A percentile compares a stretch with the other conserved stretches of the same genome.
Evolutionary conservation across 73 alveolate genomes (phyloP).

Genomic region (Durusdinium trenchii): DNA sequence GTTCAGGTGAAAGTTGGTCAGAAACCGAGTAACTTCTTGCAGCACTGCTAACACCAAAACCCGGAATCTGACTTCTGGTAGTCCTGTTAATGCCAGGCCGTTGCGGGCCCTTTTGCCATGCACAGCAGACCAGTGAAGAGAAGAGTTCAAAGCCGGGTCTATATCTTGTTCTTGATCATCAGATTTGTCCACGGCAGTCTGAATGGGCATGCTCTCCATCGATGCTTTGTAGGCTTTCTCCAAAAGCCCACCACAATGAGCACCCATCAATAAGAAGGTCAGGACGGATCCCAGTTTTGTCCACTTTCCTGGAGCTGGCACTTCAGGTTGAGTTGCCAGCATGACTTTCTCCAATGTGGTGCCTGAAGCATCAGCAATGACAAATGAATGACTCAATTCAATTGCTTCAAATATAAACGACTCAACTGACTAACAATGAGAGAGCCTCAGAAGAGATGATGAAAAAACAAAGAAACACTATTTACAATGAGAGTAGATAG

Average conservation of each 20-base stretch:
- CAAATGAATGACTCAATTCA: too few species aligned
- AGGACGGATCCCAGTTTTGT: conserved; percentile 8
- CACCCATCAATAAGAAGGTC: conserved; percentile 1
- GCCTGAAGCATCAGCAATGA: too few species aligned
- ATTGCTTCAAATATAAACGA: too few species aligned
- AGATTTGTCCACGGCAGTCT: too few species aligned
- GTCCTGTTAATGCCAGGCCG: neutral
- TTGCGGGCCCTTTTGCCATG: conserved; percentile 14
- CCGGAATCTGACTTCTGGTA: neutral
- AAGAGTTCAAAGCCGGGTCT: conserved; percentile 14
- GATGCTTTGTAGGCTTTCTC: neutral
- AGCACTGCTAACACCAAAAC: neutral
- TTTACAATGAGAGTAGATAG: neutral
- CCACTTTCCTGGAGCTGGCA: conserved; percentile 37
- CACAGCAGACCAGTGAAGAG: conserved; percentile 1
- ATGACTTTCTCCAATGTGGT: neutral
- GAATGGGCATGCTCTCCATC: neutral
- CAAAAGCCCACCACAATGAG: neutral
- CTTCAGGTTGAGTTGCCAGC: neutral
- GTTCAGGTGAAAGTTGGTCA: neutral
- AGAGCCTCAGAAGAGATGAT: neutral
- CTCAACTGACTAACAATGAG: too few species aligned
- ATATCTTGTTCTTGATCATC: neutral
- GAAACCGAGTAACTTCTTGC: conserved; percentile 1
- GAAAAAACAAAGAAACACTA: neutral